phyloP scores from a whole-genome alignment of 352 stramenopile genomes.

The Phytophthora fragariae region DNA sequence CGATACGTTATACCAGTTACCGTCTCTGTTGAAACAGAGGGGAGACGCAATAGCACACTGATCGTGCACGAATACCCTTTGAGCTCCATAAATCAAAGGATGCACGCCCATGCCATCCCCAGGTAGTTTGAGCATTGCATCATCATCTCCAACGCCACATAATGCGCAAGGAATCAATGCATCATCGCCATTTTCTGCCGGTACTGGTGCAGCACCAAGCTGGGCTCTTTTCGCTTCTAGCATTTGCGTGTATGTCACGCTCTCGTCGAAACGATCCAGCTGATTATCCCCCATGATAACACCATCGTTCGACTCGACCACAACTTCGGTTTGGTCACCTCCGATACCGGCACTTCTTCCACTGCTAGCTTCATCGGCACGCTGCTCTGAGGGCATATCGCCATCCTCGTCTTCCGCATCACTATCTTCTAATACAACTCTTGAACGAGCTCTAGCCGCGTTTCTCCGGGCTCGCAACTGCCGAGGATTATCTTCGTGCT shows the following conservation, averaged over 20 bases:
- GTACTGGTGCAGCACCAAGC: slow-evolving; percentile 30
- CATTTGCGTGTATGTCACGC: slow-evolving; percentile 70
- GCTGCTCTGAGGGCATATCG: slow-evolving; percentile 11
- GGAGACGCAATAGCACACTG: slow-evolving; percentile 88
- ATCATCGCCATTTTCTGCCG: slow-evolving; percentile 43
- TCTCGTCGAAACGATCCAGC: slow-evolving; percentile 80
- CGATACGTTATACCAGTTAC: slow-evolving; percentile 86
- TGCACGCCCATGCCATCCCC: slow-evolving; percentile 78
- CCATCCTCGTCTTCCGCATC: slow-evolving; percentile 38
- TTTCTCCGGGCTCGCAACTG: slow-evolving; percentile 37
- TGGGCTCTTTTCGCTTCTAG: slow-evolving; percentile 62
- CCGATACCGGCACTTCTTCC: slow-evolving; percentile 16
- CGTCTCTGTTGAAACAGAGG: slow-evolving; percentile 79
- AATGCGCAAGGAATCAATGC: slow-evolving; percentile 82
- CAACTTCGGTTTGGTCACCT: slow-evolving; percentile 52
- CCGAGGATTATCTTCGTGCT: slow-evolving; percentile 33
- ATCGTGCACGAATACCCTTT: slow-evolving; percentile 88
- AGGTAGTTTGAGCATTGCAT: slow-evolving; percentile 77
- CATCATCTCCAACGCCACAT: slow-evolving; percentile 74
- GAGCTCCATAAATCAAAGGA: slow-evolving; percentile 68
- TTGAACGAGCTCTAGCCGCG: slow-evolving; percentile 33
- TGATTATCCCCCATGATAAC: slow-evolving; percentile 87
- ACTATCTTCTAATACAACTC: slow-evolving; percentile 33
- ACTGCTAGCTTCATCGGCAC: background rate
- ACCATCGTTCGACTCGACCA: slow-evolving; percentile 85